Evolutionary conservation across 192 early-diverging fungal genomes (phyloP), one percentile per base, ranked within the genome.

Genomic region (Coemansia sp.): DNA sequence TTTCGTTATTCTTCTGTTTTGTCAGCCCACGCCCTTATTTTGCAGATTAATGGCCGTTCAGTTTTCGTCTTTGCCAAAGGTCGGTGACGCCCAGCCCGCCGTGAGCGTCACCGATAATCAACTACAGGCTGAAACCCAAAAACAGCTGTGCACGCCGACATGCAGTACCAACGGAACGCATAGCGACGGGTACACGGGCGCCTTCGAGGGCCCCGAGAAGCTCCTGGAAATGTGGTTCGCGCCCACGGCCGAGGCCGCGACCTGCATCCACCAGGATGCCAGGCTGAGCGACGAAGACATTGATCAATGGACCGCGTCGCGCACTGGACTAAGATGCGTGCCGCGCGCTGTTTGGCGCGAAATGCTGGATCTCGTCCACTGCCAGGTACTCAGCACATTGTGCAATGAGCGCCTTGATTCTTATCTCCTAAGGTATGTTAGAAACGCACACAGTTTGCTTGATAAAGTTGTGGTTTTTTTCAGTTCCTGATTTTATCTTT

Each of bases 161-260:
- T 80, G 77, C 66, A 80, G 77, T 62, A 54, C 48, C 62, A 80
- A 75, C 30, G 77, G 77, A 20, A 80, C 77, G 48, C 64, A 80
- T 59, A 80, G 77, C 63, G 79, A 82, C 30, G 79, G 73, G 48
- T 83, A 83, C 76, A 75, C 82, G 55, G 85, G 85, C 22, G 77
- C 80, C 68, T 99, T 99, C 77, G 97, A 99, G 78, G 97, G 97
- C 36, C 94, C 97, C 68, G 97, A 99, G 78, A 99, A 99, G 82
- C 87, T 99, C 33, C 80, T 99, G 67, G 97, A 99, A 74, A 89
- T 99, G 68, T 99, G 95, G 97, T 99, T 99, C 80, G 72, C 81
- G 18, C 51, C 82, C 11, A 49, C 51, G 3, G 40, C 70, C 28
- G 49, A 66, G 20, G 66, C 65, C 7, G 77, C 77, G 12, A 50